Evolutionary conservation across 1,139 yeast genomes (phyloP), one percentile per base, ranked within the genome.

Genomic region (Magnusiomyces fungicola): DNA sequence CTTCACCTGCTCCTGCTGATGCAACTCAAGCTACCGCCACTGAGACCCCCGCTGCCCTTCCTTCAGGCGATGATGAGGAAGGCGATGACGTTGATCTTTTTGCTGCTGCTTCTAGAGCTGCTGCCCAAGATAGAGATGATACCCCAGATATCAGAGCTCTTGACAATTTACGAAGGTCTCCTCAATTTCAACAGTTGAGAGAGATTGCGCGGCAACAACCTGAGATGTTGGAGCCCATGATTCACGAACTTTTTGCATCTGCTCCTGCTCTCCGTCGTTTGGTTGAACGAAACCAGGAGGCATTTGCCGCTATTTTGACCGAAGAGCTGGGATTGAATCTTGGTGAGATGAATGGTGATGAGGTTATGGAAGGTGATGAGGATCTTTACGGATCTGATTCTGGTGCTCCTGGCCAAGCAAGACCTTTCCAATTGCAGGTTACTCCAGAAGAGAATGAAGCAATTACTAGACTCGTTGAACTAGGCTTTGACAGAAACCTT

Each of bases 361-460:
- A 59, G 18, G 63, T 58, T 7, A 64, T 57, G 3, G 74, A 63
- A 19, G 70, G 62, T 9, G 75, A 64, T 46, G 76, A 61, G 45
- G 67, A 60, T 22, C 67, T 62, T 21, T 72, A 63, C 43, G 75
- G 58, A 46, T 66, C 57, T 21, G 70, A 56, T 14, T 72, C 63
- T 16, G 70, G 61, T 5, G 69, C 61, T 37, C 10, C 10, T 12
- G 30, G 30, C 7, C 10, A 27, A 7, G 10, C 30, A 7, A 76
- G 76, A 57, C 72, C 87, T 55, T 76, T 32, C n/a, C 36, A 32
- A 32, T n/a, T 32, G n/a, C 36, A 78, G 57, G 73, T 92, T 52
- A 79, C 96, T 4, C 82, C 79, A 53, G 95, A 83, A 60, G 99
- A 92, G 65, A 83, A 84, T 64, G 87, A 76, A 53, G 96, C 98